These are phyloP conservation scores for Stagonosporopsis chrysanthemi DNA, from an alignment of 2,329 filamentous ascomycete species.

Conservation along the genomic window DNA sequence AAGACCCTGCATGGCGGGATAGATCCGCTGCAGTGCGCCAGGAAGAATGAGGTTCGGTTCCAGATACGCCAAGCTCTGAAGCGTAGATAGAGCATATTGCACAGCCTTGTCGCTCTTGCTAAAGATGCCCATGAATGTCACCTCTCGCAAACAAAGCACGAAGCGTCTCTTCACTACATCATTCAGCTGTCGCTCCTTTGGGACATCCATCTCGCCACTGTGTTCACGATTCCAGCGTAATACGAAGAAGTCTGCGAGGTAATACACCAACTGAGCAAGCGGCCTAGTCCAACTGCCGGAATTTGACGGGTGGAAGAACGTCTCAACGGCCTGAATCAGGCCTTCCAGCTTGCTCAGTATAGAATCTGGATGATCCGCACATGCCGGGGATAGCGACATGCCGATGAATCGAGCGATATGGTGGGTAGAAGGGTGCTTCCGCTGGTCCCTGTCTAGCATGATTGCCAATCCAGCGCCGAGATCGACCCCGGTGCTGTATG, in stretches of 20 bases:
- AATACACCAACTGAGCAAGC: constrained; percentile 88
- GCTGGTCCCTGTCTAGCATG: constrained; percentile 88
- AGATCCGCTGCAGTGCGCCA: constrained; percentile 92
- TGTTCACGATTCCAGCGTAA: constrained; percentile 97
- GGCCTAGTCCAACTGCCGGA: constrained; percentile 90
- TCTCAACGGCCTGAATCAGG: constrained; percentile 92
- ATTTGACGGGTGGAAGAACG: constrained; percentile 98
- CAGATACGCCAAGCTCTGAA: constrained; percentile 88
- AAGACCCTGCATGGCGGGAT: constrained; percentile 93
- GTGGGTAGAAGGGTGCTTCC: constrained; percentile 90
- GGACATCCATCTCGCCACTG: constrained; percentile 88
- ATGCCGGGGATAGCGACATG: constrained; percentile 88
- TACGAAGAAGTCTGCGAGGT: constrained; percentile 93
- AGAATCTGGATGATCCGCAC: constrained; percentile 77
- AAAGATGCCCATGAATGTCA: constrained; percentile 98
- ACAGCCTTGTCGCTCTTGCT: constrained; percentile 93
- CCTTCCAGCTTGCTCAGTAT: constrained; percentile 86
- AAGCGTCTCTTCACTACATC: constrained; percentile 86
- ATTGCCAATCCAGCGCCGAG: constrained; percentile 81
- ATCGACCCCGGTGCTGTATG: constrained; percentile 83
- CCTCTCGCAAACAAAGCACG: constrained; percentile 86
- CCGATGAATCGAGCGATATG: constrained; percentile 93
- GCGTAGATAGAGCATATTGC: constrained; percentile 86
- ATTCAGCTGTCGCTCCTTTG: constrained; percentile 78
- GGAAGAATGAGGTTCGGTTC: constrained; percentile 92